Evolutionary conservation across 257 asterid species (phyloP), one percentile per base, ranked within the genome.

Genomic region (Ballota nigra): DNA sequence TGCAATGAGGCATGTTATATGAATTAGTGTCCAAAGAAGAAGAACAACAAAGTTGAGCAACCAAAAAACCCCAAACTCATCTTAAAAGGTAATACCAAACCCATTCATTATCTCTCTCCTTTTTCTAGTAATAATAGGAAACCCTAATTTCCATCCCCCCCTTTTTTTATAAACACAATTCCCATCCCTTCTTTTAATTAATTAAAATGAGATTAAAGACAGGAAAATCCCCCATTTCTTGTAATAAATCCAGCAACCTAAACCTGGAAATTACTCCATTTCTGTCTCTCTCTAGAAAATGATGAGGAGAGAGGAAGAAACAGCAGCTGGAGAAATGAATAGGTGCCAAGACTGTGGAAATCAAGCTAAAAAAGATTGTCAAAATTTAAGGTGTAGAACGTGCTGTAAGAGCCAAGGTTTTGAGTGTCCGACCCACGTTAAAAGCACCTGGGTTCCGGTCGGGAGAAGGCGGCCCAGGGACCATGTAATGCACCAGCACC

Each of bases 291-390:
- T 11, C 36, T 29, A 2, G 0, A 20, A 22, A 13, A 86, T 79
- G 80, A 79, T 75, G 83, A 70, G 75, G 41, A 57, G 76, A 70
- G 84, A 53, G n/a, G 61, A 60, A 53, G 86, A 62, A 56, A 18
- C 2, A 10, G 29, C 1, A n/a, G n/a, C n/a, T n/a, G 61, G 76
- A 36, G 52, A 36, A 58, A 8, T n/a, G 45, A 60, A 33, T 38
- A 60, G 89, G 71, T 91, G 97, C 56, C 85, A 84, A 71, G 96
- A 88, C 69, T 91, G 96, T 72, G 97, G 97, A 10, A 88, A 91
- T 66, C 96, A 91, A 83, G 90, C 97, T 1, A 91, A 91, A 43
- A 88, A 78, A 70, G 97, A 86, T 18, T 91, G 97, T 24, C 40
- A 63, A 10, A 81, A 79, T 59, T 36, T 73, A 66, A 67, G 96